Evolutionary conservation across 2,329 filamentous ascomycete genomes (phyloP).

Genomic region (Volutella citrinella): DNA sequence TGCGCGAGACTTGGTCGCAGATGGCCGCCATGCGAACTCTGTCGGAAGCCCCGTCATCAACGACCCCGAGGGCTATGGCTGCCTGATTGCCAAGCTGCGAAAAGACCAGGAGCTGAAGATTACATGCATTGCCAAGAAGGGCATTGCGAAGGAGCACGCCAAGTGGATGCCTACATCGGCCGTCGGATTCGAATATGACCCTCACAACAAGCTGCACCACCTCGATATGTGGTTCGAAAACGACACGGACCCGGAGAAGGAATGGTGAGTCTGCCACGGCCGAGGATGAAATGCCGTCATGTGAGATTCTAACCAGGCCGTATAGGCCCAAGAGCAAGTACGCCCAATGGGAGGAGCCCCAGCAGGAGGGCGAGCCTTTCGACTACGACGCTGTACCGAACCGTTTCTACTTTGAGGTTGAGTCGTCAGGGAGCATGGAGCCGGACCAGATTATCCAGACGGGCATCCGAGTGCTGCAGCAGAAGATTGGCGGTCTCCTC

Average conservation of each 20-base stretch:
- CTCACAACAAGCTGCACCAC: slow-evolving; percentile 92
- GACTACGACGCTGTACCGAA: slow-evolving; percentile 84
- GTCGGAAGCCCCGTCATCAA: slow-evolving; percentile 81
- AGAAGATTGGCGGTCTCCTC: slow-evolving; percentile 82
- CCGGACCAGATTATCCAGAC: slow-evolving; percentile 87
- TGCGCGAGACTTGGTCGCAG: slow-evolving; percentile 79
- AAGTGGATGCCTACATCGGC: slow-evolving; percentile 95
- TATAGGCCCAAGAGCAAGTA: slow-evolving; percentile 80
- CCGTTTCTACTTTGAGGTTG: slow-evolving; percentile 91
- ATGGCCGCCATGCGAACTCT: slow-evolving; percentile 66
- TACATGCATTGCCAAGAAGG: slow-evolving; percentile 93
- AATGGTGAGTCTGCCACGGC: slow-evolving; percentile 91
- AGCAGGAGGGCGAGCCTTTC: slow-evolving; percentile 80
- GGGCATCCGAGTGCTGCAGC: slow-evolving; percentile 83
- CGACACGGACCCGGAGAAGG: slow-evolving; percentile 66
- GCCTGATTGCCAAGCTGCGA: slow-evolving; percentile 85
- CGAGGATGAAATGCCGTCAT: no score
- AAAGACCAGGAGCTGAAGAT: slow-evolving; percentile 88
- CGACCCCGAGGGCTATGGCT: slow-evolving; percentile 77
- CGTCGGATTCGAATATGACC: slow-evolving; percentile 96
- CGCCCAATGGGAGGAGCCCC: slow-evolving; percentile 73
- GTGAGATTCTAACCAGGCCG: no score
- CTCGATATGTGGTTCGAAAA: slow-evolving; percentile 91
- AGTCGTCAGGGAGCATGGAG: slow-evolving; percentile 82
- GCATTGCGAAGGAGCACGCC: slow-evolving; percentile 96